Conservation (phyloP, 257 asterid species). For the Parsonsia alboflavescens region DNA sequence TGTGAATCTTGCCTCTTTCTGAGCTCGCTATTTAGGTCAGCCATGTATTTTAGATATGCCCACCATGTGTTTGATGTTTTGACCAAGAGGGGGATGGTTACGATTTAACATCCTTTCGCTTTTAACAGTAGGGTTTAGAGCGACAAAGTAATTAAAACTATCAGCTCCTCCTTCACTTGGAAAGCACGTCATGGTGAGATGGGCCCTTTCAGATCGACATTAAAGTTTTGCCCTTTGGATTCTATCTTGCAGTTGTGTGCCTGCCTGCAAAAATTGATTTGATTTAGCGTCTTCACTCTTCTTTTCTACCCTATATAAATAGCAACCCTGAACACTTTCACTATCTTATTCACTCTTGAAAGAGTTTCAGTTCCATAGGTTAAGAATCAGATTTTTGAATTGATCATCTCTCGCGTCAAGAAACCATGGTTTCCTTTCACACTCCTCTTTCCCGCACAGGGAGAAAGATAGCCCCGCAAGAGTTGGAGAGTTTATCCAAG, state of each 20-base stretch:
- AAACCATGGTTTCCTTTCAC: slow-evolving; percentile 46
- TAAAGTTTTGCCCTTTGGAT: slow-evolving; percentile 39
- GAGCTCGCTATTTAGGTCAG: slow-evolving; percentile 8
- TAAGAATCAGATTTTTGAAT: background rate
- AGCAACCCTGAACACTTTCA: slow-evolving; percentile 20
- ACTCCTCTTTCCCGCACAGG: slow-evolving; percentile 26
- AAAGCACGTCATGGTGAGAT: slow-evolving; percentile 42
- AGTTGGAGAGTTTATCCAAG: slow-evolving; percentile 33
- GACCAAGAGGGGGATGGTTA: slow-evolving; percentile 26
- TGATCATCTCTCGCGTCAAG: background rate
- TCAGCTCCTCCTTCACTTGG: slow-evolving; percentile 34
- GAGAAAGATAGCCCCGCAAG: slow-evolving; percentile 20
- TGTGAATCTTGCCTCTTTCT: background rate
- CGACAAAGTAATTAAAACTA: slow-evolving; percentile 29
- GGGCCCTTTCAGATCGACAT: slow-evolving; percentile 42
- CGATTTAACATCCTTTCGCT: slow-evolving; percentile 18
- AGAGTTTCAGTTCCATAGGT: background rate
- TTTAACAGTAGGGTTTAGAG: slow-evolving; percentile 26
- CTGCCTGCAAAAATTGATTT: background rate
- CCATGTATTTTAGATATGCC: slow-evolving; percentile 2
- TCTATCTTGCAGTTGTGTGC: slow-evolving; percentile 26
- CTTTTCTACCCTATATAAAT: slow-evolving; percentile 22
- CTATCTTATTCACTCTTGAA: slow-evolving; percentile 12
- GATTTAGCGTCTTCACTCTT: slow-evolving; percentile 12
- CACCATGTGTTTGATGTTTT: slow-evolving; percentile 8